A percentile compares a stretch with the other conserved stretches of the same genome.
Evolutionary conservation across 108 stramenopile genomes (phyloP).

Genomic region (Seminavis robusta): DNA sequence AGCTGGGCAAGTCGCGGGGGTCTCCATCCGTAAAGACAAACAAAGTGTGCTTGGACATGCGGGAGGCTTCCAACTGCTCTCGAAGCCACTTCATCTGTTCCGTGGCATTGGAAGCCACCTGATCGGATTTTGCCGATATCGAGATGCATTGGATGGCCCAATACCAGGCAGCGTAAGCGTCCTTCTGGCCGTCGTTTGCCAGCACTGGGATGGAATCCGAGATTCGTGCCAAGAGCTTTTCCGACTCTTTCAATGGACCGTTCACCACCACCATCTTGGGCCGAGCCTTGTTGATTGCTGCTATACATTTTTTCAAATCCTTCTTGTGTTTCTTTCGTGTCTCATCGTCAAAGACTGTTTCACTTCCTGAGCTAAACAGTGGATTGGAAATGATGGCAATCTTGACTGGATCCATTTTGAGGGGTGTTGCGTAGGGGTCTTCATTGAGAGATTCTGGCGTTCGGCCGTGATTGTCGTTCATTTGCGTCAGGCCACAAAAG

Average conservation of each 20-base stretch:
- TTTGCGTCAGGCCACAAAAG: conserved; percentile 75
- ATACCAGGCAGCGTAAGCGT: conserved; percentile 58
- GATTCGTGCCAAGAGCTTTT: conserved; percentile 73
- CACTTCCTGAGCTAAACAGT: conserved; percentile 26
- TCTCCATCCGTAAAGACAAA: conserved; percentile 75
- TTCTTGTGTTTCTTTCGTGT: conserved; percentile 46
- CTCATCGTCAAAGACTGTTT: conserved; percentile 30
- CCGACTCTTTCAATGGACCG: conserved; percentile 46
- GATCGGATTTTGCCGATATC: background rate
- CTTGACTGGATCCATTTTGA: conserved; percentile 33
- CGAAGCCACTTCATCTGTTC: conserved; percentile 62
- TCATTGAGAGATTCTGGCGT: conserved; percentile 41
- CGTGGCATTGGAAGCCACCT: background rate
- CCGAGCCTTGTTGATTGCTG: conserved; percentile 64
- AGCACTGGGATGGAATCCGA: conserved; percentile 79
- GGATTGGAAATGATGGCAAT: conserved; percentile 67
- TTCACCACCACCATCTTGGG: conserved; percentile 75
- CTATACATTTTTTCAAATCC: conserved; percentile 65
- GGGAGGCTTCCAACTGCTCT: conserved; percentile 78
- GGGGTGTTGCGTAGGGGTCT: conserved; percentile 41
- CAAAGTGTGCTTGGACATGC: conserved; percentile 65
- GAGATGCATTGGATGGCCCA: conserved; percentile 15
- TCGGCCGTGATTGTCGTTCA: conserved; percentile 79
- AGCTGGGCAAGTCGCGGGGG: conserved; percentile 44
- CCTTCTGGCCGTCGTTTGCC: conserved; percentile 54